A percentile compares a stretch with the other conserved stretches of the same genome.
Evolutionary conservation across 2,329 filamentous ascomycete genomes (phyloP).

Genomic region (Fusarium piperis): DNA sequence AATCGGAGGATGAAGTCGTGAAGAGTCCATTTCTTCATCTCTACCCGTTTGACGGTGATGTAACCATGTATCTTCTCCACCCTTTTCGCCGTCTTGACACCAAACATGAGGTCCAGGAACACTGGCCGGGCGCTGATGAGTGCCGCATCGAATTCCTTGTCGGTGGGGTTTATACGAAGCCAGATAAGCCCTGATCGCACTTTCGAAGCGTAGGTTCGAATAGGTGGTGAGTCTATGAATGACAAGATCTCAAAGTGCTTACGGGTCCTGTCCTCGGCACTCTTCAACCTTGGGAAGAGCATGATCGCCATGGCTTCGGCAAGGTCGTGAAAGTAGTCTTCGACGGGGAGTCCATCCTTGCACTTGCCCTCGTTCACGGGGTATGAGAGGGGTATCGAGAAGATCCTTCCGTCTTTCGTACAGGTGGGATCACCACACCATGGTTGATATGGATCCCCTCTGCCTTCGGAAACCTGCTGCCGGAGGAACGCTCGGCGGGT

Average conservation of each 20-base stretch:
- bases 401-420: slow-evolving; percentile 6
- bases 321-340: slow-evolving; percentile 33
- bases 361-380: slow-evolving; percentile 11
- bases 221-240: slow-evolving; percentile 41
- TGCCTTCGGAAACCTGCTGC: slow-evolving; percentile 33
- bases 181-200: not conserved
- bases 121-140: slow-evolving; percentile 12
- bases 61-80: slow-evolving; percentile 15
- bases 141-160: slow-evolving; percentile 6
- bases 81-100: slow-evolving; percentile 8
- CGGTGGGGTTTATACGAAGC: not conserved
- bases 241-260: slow-evolving; percentile 32
- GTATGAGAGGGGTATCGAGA: slow-evolving; percentile 13
- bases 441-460: slow-evolving; percentile 19
- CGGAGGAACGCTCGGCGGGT: slow-evolving; percentile 21
- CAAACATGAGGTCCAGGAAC: slow-evolving; percentile 34
- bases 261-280: slow-evolving; percentile 3
- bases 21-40: slow-evolving; percentile 8
- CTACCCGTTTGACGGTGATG: not conserved
- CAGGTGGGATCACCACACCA: slow-evolving; percentile 36
- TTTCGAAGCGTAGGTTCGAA: slow-evolving; percentile 4
- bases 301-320: slow-evolving; percentile 16
- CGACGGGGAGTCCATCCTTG: slow-evolving; percentile 4
- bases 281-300: slow-evolving; percentile 17
- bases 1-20: slow-evolving; percentile 36